Percentiles rank a stretch among this genome's conserved stretches.
Evolutionary conservation across 2,329 filamentous ascomycete genomes (phyloP).

Genomic region (Sphaerulina musiva): DNA sequence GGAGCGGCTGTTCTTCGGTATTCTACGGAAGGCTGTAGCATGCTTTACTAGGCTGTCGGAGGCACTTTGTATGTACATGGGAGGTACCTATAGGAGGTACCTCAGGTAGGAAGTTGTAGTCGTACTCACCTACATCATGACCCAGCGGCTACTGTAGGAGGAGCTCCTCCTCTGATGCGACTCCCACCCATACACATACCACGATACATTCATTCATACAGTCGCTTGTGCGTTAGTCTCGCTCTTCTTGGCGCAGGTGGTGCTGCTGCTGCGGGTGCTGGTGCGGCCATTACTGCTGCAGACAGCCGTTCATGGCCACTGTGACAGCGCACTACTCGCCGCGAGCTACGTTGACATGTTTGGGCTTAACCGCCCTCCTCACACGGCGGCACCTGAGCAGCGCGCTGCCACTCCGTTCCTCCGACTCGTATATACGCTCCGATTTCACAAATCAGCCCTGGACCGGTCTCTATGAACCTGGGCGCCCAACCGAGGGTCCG

Average conservation of each 20-base stretch:
- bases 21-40: no score
- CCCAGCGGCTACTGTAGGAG: no score
- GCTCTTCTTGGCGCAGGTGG: neutral
- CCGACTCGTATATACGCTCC: constrained; percentile 47
- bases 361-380: constrained; percentile 35
- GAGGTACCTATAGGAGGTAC: no score
- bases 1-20: no score
- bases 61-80: no score
- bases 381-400: constrained; percentile 31
- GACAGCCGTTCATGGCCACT: constrained; percentile 13
- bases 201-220: neutral
- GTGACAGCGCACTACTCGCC: constrained; percentile 26
- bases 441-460: constrained; percentile 59
- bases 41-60: no score
- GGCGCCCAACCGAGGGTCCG: constrained; percentile 56
- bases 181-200: no score
- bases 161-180: no score
- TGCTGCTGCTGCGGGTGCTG: neutral
- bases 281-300: neutral
- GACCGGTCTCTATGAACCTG: constrained; percentile 57
- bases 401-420: constrained; percentile 31
- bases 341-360: constrained; percentile 40
- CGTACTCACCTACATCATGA: no score
- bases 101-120: no score
- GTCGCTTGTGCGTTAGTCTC: neutral